Percentiles rank a stretch among this genome's conserved stretches.
These are phyloP conservation scores for Cucumis variabilis DNA, from an alignment of 331 rosid species.

Conservation along the genomic window DNA sequence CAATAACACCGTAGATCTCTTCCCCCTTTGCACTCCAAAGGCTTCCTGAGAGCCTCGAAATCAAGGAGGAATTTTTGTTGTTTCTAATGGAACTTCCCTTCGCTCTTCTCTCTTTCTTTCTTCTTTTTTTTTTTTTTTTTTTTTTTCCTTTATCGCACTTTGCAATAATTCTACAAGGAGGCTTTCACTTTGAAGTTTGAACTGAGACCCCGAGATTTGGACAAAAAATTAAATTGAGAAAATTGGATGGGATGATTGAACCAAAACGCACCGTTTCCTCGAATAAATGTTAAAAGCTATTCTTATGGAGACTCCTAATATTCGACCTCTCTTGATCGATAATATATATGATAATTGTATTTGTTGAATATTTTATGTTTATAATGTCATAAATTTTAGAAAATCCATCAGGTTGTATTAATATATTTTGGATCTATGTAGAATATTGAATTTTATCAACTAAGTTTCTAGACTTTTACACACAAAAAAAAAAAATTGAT, in stretches of 20 bases:
- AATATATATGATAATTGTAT: too few species aligned
- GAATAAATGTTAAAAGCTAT: too few species aligned
- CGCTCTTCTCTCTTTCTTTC: neutral
- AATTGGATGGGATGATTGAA: neutral
- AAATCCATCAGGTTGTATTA: too few species aligned
- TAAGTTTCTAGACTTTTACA: too few species aligned
- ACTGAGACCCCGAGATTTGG: constrained; percentile 23
- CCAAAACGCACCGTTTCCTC: neutral
- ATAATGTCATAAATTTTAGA: too few species aligned
- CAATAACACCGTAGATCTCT: constrained; percentile 61
- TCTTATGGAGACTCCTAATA: too few species aligned
- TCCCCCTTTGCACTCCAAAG: constrained; percentile 32
- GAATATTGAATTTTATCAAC: too few species aligned
- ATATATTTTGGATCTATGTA: too few species aligned
- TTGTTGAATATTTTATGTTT: too few species aligned
- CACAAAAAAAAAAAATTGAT: too few species aligned
- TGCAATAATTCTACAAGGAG: constrained; percentile 9
- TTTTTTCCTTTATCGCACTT: neutral
- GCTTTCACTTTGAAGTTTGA: neutral
- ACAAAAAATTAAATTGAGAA: neutral
- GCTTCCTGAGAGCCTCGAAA: constrained; percentile 43
- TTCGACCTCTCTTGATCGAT: too few species aligned
- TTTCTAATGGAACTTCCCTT: constrained; percentile 22
- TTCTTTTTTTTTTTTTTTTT: neutral
- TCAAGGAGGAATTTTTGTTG: constrained; percentile 36